Evolutionary conservation across 352 stramenopile genomes (phyloP).

Genomic region (Thalassiosira delicatula): DNA sequence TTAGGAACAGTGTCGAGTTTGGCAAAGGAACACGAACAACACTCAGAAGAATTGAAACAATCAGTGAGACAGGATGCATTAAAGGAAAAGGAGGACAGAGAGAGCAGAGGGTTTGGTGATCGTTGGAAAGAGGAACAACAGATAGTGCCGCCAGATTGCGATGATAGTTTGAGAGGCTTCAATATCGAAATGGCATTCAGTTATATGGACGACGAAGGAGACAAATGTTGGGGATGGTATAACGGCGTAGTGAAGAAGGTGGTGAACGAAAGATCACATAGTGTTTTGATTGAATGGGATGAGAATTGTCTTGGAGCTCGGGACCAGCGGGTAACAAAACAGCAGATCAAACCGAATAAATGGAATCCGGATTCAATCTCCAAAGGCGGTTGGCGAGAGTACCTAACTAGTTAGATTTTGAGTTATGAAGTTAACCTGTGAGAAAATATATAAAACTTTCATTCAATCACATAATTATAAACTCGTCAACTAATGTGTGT

Average conservation of each 20-base stretch:
- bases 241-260: constrained; percentile 30
- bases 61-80: constrained; percentile 5
- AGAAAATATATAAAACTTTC: no score
- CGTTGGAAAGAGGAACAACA: constrained; percentile 7
- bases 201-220: constrained; percentile 19
- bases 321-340: constrained; percentile 17
- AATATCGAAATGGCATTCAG: constrained; percentile 40
- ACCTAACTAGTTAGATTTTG: no score
- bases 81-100: constrained; percentile 13
- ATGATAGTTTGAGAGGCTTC: constrained; percentile 20
- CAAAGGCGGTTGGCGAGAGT: constrained; percentile 20
- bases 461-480: no score
- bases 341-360: constrained; percentile 12
- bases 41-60: neutral
- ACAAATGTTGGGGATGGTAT: constrained; percentile 19
- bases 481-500: no score
- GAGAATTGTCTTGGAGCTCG: constrained; percentile 14
- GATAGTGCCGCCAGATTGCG: constrained; percentile 1
- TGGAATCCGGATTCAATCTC: constrained; percentile 16
- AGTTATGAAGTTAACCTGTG: no score
- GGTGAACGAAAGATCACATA: constrained; percentile 28
- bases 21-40: neutral
- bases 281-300: constrained; percentile 40
- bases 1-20: neutral
- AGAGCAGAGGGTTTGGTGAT: constrained; percentile 24